Evolutionary conservation across 2,329 filamentous ascomycete genomes (phyloP).

Genomic region (Byssothecium circinans): DNA sequence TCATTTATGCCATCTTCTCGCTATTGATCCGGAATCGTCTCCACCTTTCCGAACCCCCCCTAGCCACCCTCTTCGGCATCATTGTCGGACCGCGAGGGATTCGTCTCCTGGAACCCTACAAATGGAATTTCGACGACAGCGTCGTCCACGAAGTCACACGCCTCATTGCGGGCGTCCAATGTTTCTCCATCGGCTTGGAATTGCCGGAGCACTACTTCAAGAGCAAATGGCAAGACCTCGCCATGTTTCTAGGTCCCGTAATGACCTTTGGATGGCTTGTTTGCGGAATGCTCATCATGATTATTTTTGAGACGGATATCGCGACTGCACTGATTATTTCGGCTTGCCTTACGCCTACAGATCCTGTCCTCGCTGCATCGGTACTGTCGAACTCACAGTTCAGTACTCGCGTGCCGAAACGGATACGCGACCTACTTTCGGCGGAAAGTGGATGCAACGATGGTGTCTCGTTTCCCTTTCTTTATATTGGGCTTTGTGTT

Average conservation of each 20-base stretch:
- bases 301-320: constrained; percentile 51
- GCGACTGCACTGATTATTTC: constrained; percentile 54
- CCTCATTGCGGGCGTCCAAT: constrained; percentile 50
- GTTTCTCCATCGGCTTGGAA: constrained; percentile 43
- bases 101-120: constrained; percentile 43
- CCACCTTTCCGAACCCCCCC: constrained; percentile 53
- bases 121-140: constrained; percentile 49
- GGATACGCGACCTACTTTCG: constrained; percentile 54
- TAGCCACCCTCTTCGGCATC: constrained; percentile 52
- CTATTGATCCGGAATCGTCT: constrained; percentile 51
- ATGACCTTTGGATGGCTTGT: constrained; percentile 55
- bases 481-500: constrained; percentile 56
- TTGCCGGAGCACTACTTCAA: constrained; percentile 51
- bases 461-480: constrained; percentile 58
- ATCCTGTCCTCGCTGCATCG: constrained; percentile 58
- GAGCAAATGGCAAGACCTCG: constrained; percentile 55
- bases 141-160: constrained; percentile 47
- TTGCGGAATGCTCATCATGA: constrained; percentile 50
- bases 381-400: constrained; percentile 58
- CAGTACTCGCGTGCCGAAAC: constrained; percentile 54
- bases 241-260: constrained; percentile 54
- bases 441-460: constrained; percentile 61
- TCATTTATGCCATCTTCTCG: constrained; percentile 51
- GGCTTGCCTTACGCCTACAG: constrained; percentile 60
- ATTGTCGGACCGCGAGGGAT: constrained; percentile 47